Percentiles rank a stretch among this genome's conserved stretches.
These are phyloP conservation scores for Creolimax fragrantissima DNA, from an alignment of 78 protist genomes.

Conservation along the genomic window DNA sequence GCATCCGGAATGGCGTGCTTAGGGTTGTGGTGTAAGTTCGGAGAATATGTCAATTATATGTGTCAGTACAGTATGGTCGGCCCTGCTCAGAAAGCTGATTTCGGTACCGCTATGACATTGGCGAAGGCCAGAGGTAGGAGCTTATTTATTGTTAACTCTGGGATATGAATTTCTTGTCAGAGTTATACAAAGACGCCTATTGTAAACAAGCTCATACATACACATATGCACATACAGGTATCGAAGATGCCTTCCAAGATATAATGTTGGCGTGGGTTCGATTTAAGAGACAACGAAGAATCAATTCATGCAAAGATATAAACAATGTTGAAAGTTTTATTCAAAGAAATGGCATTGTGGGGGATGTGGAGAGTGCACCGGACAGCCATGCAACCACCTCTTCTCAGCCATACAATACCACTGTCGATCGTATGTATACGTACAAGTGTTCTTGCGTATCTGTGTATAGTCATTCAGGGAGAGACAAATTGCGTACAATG, in stretches of 20 bases:
- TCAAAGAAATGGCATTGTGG: neutral
- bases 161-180: too few relatives aligned
- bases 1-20: neutral
- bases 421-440: neutral
- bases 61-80: conserved; percentile 16
- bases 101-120: neutral
- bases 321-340: neutral
- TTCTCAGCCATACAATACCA: neutral
- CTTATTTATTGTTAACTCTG: neutral
- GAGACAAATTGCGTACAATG: too few relatives aligned
- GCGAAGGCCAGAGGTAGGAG: neutral
- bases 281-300: neutral
- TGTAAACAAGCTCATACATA: too few relatives aligned
- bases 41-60: conserved; percentile 2
- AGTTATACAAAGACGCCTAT: too few relatives aligned
- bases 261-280: neutral
- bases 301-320: neutral
- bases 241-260: neutral
- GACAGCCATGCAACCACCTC: neutral
- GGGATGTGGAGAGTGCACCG: neutral
- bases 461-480: too few relatives aligned
- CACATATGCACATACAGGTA: too few relatives aligned
- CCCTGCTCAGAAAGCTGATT: neutral
- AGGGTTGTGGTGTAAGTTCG: neutral
- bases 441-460: too few relatives aligned